Evolutionary conservation across 2,329 filamentous ascomycete species (phyloP).

Genomic region (Ophiostoma perfectum): DNA sequence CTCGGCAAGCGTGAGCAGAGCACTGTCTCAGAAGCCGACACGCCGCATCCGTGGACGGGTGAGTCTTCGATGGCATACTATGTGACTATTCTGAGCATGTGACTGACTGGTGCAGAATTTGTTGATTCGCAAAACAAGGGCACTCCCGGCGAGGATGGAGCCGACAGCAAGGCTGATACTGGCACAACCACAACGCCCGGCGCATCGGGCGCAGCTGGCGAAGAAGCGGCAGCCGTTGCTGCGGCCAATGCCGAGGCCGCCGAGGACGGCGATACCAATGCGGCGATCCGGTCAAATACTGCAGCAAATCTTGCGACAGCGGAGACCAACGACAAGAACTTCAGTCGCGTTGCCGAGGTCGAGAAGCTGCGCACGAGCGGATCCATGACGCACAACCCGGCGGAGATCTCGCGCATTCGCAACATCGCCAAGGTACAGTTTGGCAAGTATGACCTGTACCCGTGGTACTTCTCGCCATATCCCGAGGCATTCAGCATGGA

Average conservation of each 20-base stretch:
- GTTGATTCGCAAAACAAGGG: constrained; percentile 42
- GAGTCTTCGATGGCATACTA: too few species aligned
- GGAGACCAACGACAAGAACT: constrained; percentile 51
- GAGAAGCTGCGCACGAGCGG: constrained; percentile 91
- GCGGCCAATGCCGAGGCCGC: constrained; percentile 17
- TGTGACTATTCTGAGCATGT: too few species aligned
- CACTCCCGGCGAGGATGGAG: constrained; percentile 40
- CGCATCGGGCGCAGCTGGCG: constrained; percentile 24
- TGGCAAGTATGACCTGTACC: constrained; percentile 84
- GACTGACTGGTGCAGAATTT: constrained; percentile 35
- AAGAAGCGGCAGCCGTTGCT: constrained; percentile 33
- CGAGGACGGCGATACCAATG: constrained; percentile 28
- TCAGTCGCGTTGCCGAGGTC: constrained; percentile 84
- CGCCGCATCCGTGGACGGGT: constrained; percentile 46
- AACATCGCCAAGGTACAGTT: constrained; percentile 95
- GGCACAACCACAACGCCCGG: constrained; percentile 19
- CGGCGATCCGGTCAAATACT: constrained; percentile 30
- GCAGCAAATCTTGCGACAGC: constrained; percentile 50
- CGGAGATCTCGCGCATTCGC: constrained; percentile 90
- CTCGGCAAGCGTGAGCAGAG: constrained; percentile 51
- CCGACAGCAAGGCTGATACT: constrained; percentile 34
- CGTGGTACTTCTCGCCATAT: constrained; percentile 99
- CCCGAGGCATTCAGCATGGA: constrained; percentile 81
- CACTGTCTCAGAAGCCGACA: constrained; percentile 46
- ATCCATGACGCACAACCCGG: constrained; percentile 98